Percentiles rank a stretch among this genome's conserved stretches.
phyloP scores from a whole-genome alignment of 495 filamentous ascomycete species.

The Xylaria telfairii region DNA sequence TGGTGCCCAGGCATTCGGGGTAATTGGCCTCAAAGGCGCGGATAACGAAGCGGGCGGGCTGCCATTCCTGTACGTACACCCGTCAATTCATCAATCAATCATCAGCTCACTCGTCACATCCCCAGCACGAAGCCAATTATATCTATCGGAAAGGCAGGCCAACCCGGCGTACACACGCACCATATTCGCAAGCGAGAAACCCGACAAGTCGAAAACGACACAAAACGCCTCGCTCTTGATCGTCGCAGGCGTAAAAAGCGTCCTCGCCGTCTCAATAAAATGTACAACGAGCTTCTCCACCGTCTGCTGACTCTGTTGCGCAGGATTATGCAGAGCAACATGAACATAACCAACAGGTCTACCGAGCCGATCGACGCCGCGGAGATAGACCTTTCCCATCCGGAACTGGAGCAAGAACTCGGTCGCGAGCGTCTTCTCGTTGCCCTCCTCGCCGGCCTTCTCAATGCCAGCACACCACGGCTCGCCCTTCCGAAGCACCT shows the following conservation, averaged over 20 bases:
- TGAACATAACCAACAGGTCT: slow-evolving; percentile 14
- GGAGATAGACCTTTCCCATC: slow-evolving; percentile 17
- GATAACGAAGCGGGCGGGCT: slow-evolving; percentile 17
- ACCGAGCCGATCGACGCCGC: background rate
- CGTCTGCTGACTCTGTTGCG: background rate
- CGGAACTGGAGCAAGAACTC: slow-evolving; percentile 14
- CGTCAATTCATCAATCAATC: background rate
- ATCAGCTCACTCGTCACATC: too few relatives aligned
- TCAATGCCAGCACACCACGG: background rate
- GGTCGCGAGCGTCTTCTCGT: background rate
- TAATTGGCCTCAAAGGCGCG: slow-evolving; percentile 24
- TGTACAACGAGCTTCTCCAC: slow-evolving; percentile 20
- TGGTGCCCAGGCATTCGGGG: slow-evolving; percentile 19
- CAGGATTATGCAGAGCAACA: slow-evolving; percentile 14
- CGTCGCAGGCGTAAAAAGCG: slow-evolving; percentile 7
- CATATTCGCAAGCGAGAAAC: slow-evolving; percentile 21
- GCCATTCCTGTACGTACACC: slow-evolving; percentile 15
- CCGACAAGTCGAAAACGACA: slow-evolving; percentile 19
- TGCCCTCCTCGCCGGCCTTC: background rate
- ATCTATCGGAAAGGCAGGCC: too few relatives aligned
- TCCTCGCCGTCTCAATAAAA: slow-evolving; percentile 18
- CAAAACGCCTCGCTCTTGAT: slow-evolving; percentile 10
- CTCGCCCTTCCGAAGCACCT: slow-evolving; percentile 7
- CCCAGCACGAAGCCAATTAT: too few relatives aligned
- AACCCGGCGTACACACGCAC: background rate